Base-by-base conservation (phyloP, 176 grass and related monocot genomes). In the Puya raimondii region DNA sequence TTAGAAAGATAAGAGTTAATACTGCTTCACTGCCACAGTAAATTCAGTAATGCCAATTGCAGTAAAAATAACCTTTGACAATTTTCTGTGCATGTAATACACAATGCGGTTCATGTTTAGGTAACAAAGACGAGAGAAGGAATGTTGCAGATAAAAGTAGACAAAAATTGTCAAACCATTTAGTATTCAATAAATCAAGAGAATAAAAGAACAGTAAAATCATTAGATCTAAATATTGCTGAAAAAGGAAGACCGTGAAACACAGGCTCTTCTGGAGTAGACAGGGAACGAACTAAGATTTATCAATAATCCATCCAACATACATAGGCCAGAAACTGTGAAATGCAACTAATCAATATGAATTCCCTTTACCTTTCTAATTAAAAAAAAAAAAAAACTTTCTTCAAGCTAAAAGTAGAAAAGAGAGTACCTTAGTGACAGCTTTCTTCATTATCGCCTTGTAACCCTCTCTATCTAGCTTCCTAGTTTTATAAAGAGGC, bases 371-470 rank as follows among this genome's bases (percentile, higher is more conserved):
- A 18, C n/a, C 56, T 18, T 15, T 59, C n/a, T 17, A n/a, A 20
- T 33, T 42, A 0, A 42, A 47, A 49, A 42, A 22, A 63, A 68
- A 18, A 52, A 54, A 9, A 69, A 78, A 69, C 18, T 9, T 17
- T 63, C 67, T 14, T 49, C 50, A 51, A 70, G 16, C 5, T 17
- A 53, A 53, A 75, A 75, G 70, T 11, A 65, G 78, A 54, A 52
- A 54, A 70, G 50, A 78, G 12, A 56, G 74, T 93, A 93, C 94
- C 94, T 99, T 99, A 54, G 88, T 91, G 68, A 90, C 94, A 77
- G 85, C 76, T 80, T 93, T 99, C 75, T 91, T 84, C 94, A 99
- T 99, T 66, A 99, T 85, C 21, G 76, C 68, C 83, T 93, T 99
- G 57, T 99, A 99, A 12, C 78, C 80, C 6, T 93, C 87, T 48